Base-by-base conservation (phyloP, 179 eudicot species). In the Pouteria campechiana region DNA sequence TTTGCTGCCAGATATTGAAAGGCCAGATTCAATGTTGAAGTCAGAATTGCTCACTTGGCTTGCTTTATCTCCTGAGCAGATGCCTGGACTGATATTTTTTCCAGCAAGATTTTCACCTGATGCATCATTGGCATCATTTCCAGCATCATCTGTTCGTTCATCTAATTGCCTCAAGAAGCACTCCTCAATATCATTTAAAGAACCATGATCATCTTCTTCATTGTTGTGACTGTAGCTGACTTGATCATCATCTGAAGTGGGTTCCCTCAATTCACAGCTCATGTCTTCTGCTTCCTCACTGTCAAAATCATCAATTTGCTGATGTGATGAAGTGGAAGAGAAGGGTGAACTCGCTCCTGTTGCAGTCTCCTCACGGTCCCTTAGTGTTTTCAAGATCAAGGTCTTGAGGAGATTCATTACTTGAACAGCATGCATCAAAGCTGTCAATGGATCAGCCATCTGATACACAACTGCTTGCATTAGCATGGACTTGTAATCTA, bases 401-500 rank as follows among this genome's bases (percentile, higher is more conserved):
- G 95, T 89, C 68, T 81, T 85, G 45, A 89, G 78, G 61, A 89
- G 54, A 68, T 89, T 88, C 89, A 84, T 88, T 16, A 88, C 87
- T 88, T 88, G 95, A 44, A 88, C 95, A 32, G 95, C 93, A 25
- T 88, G 97, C 97, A 89, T 89, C 17, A 85, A 69, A 36, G 95
- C 95, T 23, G 97, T 85, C 52, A 89, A 61, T 37, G 95, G 97
- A 85, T 89, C 97, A 28, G 95, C 75, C 97, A 89, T 89, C 97
- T 85, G 71, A 42, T 1, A 32, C 44, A 29, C 4, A 23, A 11
- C n/a, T n/a, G n/a, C n/a, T n/a, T n/a, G n/a, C n/a, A n/a, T n/a
- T n/a, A n/a, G n/a, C n/a, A n/a, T n/a, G n/a, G n/a, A n/a, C n/a
- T n/a, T n/a, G n/a, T n/a, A n/a, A n/a, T n/a, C n/a, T n/a, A n/a